phyloP scores from a whole-genome alignment of 768 basidiomycete species.

The Auriscalpium microsporum region DNA sequence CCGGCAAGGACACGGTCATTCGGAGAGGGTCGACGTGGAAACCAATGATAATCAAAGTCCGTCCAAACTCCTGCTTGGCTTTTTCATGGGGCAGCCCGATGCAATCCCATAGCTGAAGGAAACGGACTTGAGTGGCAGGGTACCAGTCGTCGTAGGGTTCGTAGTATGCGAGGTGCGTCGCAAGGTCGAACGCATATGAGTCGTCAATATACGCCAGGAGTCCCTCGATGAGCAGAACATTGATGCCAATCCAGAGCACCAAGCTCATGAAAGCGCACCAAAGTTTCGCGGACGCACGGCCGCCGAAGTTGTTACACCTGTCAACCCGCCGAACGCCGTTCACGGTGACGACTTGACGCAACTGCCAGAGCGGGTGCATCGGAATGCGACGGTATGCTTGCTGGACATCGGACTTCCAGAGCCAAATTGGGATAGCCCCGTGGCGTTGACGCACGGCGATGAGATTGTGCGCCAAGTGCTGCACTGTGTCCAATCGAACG shows the following conservation, averaged over 20 bases:
- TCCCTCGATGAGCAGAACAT: constrained; percentile 10
- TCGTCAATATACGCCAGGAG: constrained; percentile 30
- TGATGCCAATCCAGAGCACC: constrained; percentile 30
- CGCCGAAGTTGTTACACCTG: constrained; percentile 25
- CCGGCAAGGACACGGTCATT: constrained; percentile 28
- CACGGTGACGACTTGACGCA: constrained; percentile 28
- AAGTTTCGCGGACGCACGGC: neutral
- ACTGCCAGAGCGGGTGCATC: constrained; percentile 20
- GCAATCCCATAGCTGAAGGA: constrained; percentile 33
- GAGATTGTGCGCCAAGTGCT: constrained; percentile 13
- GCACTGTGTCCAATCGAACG: constrained; percentile 27
- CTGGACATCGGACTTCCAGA: constrained; percentile 19
- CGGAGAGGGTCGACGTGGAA: constrained; percentile 28
- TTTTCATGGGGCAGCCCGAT: constrained; percentile 31
- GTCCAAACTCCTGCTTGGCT: constrained; percentile 32
- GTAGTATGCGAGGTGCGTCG: constrained; percentile 20
- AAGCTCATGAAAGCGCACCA: constrained; percentile 17
- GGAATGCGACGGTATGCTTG: constrained; percentile 21
- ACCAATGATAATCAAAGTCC: constrained; percentile 16
- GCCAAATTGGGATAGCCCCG: neutral
- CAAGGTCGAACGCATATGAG: constrained; percentile 17
- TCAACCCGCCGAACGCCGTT: constrained; percentile 23
- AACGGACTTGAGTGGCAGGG: constrained; percentile 25
- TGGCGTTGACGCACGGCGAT: neutral
- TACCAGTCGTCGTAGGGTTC: constrained; percentile 20